These are phyloP conservation scores for Plasmodium berghei DNA, from an alignment of 169 alveolate species.

Conservation along the genomic window DNA sequence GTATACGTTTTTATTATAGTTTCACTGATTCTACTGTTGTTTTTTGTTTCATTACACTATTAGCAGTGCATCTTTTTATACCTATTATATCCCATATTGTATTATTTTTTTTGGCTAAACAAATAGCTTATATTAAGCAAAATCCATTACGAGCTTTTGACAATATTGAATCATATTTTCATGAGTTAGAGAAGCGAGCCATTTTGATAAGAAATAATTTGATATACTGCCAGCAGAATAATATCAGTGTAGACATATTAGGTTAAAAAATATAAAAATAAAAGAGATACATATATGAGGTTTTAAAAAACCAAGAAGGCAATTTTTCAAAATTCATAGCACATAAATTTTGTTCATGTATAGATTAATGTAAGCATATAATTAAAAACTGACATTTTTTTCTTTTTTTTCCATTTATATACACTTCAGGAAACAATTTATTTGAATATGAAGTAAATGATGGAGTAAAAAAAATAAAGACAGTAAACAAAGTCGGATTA, in stretches of 20 bases:
- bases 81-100: slow-evolving; percentile 26
- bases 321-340: too few species aligned
- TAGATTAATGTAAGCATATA: not conserved
- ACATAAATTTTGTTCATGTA: not conserved
- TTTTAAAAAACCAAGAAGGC: too few species aligned
- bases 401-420: not conserved
- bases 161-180: slow-evolving; percentile 53
- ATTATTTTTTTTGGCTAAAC: slow-evolving; percentile 46
- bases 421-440: slow-evolving; percentile 26
- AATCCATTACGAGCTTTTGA: slow-evolving; percentile 69
- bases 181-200: slow-evolving; percentile 70
- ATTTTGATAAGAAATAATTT: slow-evolving; percentile 67
- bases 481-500: slow-evolving; percentile 25
- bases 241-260: slow-evolving; percentile 68
- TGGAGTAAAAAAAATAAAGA: slow-evolving; percentile 49
- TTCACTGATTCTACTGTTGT: slow-evolving; percentile 8
- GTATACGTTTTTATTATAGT: slow-evolving; percentile 33
- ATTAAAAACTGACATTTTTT: not conserved
- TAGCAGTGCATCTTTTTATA: slow-evolving; percentile 18
- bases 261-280: slow-evolving; percentile 2
- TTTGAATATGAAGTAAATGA: slow-evolving; percentile 47
- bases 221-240: slow-evolving; percentile 47
- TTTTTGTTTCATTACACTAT: slow-evolving; percentile 31
- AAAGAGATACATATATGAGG: not conserved
- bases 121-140: slow-evolving; percentile 47